Base-by-base conservation (phyloP, 2,329 filamentous ascomycete genomes). In the Fusarium falciforme region DNA sequence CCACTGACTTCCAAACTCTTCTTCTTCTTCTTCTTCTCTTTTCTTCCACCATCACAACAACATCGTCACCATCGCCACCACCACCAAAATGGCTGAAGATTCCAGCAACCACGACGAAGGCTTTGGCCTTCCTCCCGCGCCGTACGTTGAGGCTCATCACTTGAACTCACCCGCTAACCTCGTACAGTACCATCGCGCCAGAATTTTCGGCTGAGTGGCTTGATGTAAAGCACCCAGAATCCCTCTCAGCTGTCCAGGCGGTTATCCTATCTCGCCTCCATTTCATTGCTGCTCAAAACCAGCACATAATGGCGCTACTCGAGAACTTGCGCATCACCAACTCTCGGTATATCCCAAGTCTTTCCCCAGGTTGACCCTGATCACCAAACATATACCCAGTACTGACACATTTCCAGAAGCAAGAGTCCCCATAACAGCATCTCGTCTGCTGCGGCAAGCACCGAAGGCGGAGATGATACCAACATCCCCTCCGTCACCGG, bases 91-190 rank as follows among this genome's bases (percentile, higher is more conserved):
- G 20, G 7, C 7, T 16, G 20, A 44, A 4, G 7, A 44, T 1
- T 4, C 4, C 4, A 44, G 12, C 42, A 9, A 44, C 12, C 20
- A 44, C 2, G 42, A 44, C 14, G 42, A 81, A 81, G 49, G 12
- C 29, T 8, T 14, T 54, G 10, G 27, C 16, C 5, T 31, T 29
- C 49, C 49, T 31, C 27, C 27, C 25, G 49, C 27, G 16, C 49
- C 49, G 49, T 54, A 54, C 27, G 47, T 54, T 27, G 2, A n/a
- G 11, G 17, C 27, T 6, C 17, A 2, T 54, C 27, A 54, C 47
- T 16, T 44, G 20, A 12, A 54, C 6, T 54, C 27, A 7, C 5
- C 47, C 40, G 6, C 47, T n/a, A 10, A 54, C n/a, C 27, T 27
- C 17, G 16, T 52, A 17, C 10, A 17, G 25, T n/a, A 31, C 27